Base-by-base conservation (phyloP, 805 yeast genomes). In the Nakazawaea peltata region DNA sequence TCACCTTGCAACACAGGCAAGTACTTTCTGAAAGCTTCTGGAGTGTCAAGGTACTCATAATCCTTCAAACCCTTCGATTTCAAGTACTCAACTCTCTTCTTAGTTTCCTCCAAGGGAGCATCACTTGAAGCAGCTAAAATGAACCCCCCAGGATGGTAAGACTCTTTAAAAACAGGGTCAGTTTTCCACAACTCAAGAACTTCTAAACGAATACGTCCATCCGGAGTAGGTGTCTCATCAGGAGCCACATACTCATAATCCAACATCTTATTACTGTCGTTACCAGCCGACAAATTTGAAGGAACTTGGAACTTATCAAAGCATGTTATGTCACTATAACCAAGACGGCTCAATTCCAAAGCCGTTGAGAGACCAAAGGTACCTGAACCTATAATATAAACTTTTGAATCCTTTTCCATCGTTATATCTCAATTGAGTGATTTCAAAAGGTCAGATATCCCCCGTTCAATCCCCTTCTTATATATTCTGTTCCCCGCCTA, bases 321-420 rank as follows among this genome's bases (percentile, higher is more conserved):
- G 17, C 54, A 32, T 0, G 53, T 48, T 11, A 54, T 36, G 24
- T 48, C 37, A 22, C 42, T 44, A 22, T 45, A 41, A 2, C 60
- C 61, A n/a, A 45, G 40, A 5, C 54, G 44, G 2, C 50, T 41
- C 12, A 61, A 44, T 15, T 54, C 53, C 7, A 59, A 41, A 1
- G 56, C 61, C 1, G 65, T 57, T 2, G 63, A 56, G 5, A 61
- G 48, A 4, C 67, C 67, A 40, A 56, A 61, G 0, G 63, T 59
- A 1, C 67, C 67, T 25, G 61, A 59, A 5, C 67, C 67, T 18
- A 59, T 47, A n/a, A 55, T 45, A 9, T 17, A n/a, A n/a, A 42
- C 24, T 4, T 36, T 24, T 11, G 44, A 30, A 19, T 26, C 25
- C 29, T 36, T 39, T 8, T 30, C 34, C 19, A 19, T 27, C n/a